Percentiles rank a stretch among this genome's conserved stretches.
Conservation (phyloP, 176 grass and related monocot species). For the Pontederia paniculata region DNA sequence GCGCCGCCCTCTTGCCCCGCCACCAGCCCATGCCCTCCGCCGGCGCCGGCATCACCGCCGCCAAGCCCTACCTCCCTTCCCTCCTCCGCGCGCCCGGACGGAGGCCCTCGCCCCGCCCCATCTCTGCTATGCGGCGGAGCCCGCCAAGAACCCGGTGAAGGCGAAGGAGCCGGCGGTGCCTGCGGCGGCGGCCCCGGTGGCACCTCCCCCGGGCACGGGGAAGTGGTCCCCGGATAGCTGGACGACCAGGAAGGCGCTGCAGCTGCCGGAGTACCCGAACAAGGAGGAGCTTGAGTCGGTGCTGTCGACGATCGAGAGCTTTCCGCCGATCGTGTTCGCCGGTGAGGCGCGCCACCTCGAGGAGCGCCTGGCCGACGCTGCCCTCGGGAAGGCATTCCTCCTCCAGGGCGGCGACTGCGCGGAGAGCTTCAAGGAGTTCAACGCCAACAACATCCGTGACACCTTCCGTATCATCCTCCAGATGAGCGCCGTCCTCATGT, state of each 20-base stretch:
- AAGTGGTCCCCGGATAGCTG: slow-evolving; percentile 53
- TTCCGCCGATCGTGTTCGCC: slow-evolving; percentile 58
- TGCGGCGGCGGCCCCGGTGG: neutral
- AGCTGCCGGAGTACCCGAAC: slow-evolving; percentile 53
- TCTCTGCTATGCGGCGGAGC: slow-evolving; percentile 38
- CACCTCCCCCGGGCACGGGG: too few relatives aligned
- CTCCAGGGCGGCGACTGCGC: slow-evolving; percentile 66
- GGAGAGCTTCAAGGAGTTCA: slow-evolving; percentile 77
- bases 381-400: slow-evolving; percentile 46
- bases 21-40: neutral
- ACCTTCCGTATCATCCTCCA: slow-evolving; percentile 60
- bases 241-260: slow-evolving; percentile 43
- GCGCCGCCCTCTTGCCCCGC: slow-evolving; percentile 17
- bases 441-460: slow-evolving; percentile 59
- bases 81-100: slow-evolving; percentile 18
- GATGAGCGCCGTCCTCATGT: slow-evolving; percentile 65
- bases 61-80: slow-evolving; percentile 5
- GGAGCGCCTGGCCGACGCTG: slow-evolving; percentile 48
- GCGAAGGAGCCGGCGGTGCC: slow-evolving; percentile 6
- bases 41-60: neutral
- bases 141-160: slow-evolving; percentile 14
- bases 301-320: slow-evolving; percentile 49
- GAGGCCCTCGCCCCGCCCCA: neutral
- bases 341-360: slow-evolving; percentile 50
- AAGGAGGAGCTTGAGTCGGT: slow-evolving; percentile 32